Evolutionary conservation across 2,329 filamentous ascomycete genomes (phyloP), one percentile per base, ranked within the genome.

Genomic region (Juglanconis juglandina): DNA sequence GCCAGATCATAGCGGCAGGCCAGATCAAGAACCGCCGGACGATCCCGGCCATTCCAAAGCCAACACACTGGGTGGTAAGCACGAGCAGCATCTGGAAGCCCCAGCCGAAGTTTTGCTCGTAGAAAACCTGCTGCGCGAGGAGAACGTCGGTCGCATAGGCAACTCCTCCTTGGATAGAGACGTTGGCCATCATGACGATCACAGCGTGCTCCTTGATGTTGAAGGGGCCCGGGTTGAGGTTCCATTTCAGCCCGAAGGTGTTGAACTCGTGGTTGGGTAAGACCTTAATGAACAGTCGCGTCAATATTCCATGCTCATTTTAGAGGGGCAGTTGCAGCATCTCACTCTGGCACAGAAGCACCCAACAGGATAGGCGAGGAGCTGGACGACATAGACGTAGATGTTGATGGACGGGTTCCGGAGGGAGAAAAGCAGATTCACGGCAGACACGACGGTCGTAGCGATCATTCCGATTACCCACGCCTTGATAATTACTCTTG

Each of bases 1-100:
- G 85, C 85, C 85, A 88, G 58, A 88, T 82, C 84, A 87, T 87
- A 56, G 83, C 79, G 3, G 85, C 83, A 2, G 83, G 86, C 71
- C 76, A 82, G 41, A 85, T 79, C 44, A 88, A 77, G 72, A 85
- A 87, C 37, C 82, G 78, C n/a, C 84, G 77, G 35, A 79, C 76
- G 59, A 88, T 69, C 4, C 85, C 85, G 10, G 86, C 86, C 44
- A 88, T 74, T 2, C 86, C 85, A 63, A 87, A 87, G 5, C 87
- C 87, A 10, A 61, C 24, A 58, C 86, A 84, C 66, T 84, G 78
- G 58, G 87, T 83, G 1, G 83, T 87, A 3, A 83, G 84, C 58
- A 87, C 79, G 56, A 79, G 80, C 62, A 87, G 76, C 10, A 88
- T 74, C 69, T 87, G 81, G 71, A 85, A 87, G 2, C 79, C 79